Evolutionary conservation across 805 yeast species (phyloP).

Genomic region (Helenozyma rhizophorensis): DNA sequence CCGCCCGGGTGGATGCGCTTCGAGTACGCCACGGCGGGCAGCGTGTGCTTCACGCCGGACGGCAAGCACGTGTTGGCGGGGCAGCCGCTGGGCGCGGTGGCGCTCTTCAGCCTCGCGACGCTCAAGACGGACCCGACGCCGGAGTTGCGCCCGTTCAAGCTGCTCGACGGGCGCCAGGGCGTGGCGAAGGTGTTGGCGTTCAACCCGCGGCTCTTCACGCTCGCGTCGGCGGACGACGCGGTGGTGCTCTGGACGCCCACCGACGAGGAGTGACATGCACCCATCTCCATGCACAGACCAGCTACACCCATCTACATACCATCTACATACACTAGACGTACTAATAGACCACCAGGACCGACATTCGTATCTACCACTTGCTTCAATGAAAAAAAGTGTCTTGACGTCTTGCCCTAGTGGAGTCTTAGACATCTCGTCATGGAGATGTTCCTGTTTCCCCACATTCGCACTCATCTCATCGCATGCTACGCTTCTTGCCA

Average conservation of each 20-base stretch:
- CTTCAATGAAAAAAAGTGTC: too few relatives aligned
- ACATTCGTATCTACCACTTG: too few relatives aligned
- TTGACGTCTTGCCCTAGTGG: too few relatives aligned
- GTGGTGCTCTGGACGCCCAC: conserved; percentile 37
- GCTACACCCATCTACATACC: too few relatives aligned
- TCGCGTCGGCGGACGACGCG: conserved; percentile 45
- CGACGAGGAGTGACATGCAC: background rate
- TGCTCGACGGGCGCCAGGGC: conserved; percentile 21
- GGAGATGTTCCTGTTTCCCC: too few relatives aligned
- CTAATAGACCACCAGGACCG: too few relatives aligned
- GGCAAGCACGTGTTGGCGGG: conserved; percentile 38
- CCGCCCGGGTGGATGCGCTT: conserved; percentile 19
- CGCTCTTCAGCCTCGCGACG: conserved; percentile 26
- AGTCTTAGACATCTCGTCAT: too few relatives aligned
- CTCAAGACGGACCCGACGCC: conserved; percentile 20
- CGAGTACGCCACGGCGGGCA: conserved; percentile 30
- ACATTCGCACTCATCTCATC: too few relatives aligned
- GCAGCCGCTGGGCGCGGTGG: conserved; percentile 20
- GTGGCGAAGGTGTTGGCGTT: conserved; percentile 50
- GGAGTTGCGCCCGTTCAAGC: conserved; percentile 20
- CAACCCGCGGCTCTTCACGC: conserved; percentile 55
- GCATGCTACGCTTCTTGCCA: too few relatives aligned
- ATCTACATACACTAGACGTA: too few relatives aligned
- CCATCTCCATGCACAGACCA: too few relatives aligned
- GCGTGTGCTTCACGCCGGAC: conserved; percentile 36